A percentile compares a stretch with the other conserved stretches of the same genome.
Evolutionary conservation across 1,139 yeast species (phyloP).

Genomic region (Suhomyces bokatorum): DNA sequence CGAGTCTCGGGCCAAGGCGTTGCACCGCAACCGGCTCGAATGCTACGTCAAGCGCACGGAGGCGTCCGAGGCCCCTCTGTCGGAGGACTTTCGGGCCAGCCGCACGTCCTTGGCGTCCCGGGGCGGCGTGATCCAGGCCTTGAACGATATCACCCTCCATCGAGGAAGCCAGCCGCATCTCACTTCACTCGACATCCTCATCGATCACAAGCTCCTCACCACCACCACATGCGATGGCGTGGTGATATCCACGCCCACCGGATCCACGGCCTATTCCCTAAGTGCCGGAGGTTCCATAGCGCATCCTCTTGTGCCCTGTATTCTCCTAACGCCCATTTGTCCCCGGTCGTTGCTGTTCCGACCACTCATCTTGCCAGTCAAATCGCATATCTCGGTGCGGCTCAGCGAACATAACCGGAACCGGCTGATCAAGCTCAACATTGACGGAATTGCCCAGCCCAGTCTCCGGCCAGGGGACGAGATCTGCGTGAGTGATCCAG

Average conservation of each 20-base stretch:
- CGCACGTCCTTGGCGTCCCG: background rate
- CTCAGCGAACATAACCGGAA: slow-evolving; percentile 55
- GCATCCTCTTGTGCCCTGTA: slow-evolving; percentile 83
- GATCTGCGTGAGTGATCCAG: slow-evolving; percentile 52
- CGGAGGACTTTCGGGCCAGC: slow-evolving; percentile 2
- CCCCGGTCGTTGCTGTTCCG: slow-evolving; percentile 85
- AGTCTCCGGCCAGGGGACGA: slow-evolving; percentile 74
- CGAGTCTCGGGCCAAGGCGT: slow-evolving; percentile 64
- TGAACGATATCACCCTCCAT: slow-evolving; percentile 88
- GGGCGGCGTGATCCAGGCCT: slow-evolving; percentile 57
- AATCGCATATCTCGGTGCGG: slow-evolving; percentile 65
- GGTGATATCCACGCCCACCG: slow-evolving; percentile 85
- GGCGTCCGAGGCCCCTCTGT: background rate
- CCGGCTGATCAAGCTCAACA: slow-evolving; percentile 53
- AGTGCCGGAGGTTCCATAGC: slow-evolving; percentile 92
- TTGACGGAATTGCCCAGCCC: slow-evolving; percentile 80
- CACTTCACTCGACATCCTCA: slow-evolving; percentile 75
- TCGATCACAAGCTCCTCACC: slow-evolving; percentile 81
- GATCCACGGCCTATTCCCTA: slow-evolving; percentile 90
- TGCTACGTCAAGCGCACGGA: slow-evolving; percentile 54
- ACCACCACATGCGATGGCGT: slow-evolving; percentile 93
- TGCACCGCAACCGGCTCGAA: slow-evolving; percentile 75
- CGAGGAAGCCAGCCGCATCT: slow-evolving; percentile 88
- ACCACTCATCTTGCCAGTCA: slow-evolving; percentile 77
- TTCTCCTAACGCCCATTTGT: slow-evolving; percentile 84